These are phyloP conservation scores for Candida sp. DNA, from an alignment of 1,139 yeast species.

Conservation along the genomic window DNA sequence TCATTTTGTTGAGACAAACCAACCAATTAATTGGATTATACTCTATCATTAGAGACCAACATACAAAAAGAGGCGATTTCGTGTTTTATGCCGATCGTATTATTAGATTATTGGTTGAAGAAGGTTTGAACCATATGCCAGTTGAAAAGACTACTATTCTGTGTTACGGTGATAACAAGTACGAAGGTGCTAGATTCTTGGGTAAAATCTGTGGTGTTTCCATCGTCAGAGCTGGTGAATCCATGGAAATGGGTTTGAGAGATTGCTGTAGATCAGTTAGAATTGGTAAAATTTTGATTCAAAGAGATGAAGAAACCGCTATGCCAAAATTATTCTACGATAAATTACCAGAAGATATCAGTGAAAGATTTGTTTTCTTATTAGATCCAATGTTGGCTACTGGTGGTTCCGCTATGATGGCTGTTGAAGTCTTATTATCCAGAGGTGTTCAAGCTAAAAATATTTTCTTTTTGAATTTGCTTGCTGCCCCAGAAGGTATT, in stretches of 20 bases:
- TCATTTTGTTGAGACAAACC: constrained; percentile 76
- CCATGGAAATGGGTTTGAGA: constrained; percentile 97
- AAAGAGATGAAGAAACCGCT: constrained; percentile 90
- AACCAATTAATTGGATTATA: constrained; percentile 85
- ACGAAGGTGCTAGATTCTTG: constrained; percentile 75
- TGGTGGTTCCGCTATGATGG: constrained; percentile 98
- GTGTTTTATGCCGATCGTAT: constrained; percentile 94
- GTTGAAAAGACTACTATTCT: constrained; percentile 63
- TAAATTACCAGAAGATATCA: constrained; percentile 88
- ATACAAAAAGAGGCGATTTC: constrained; percentile 83
- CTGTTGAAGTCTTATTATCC: constrained; percentile 81
- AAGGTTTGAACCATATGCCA: constrained; percentile 90
- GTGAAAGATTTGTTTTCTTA: constrained; percentile 82
- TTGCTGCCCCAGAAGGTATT: constrained; percentile 95
- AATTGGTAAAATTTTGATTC: constrained; percentile 93
- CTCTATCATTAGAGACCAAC: constrained; percentile 81
- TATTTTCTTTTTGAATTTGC: constrained; percentile 82
- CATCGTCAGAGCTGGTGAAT: constrained; percentile 96
- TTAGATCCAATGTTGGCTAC: constrained; percentile 98
- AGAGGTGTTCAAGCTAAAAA: constrained; percentile 88
- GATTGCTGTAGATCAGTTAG: constrained; percentile 95
- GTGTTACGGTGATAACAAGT: constrained; percentile 75
- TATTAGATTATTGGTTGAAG: constrained; percentile 89
- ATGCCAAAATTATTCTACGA: constrained; percentile 81
- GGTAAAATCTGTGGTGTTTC: constrained; percentile 98